Percentiles rank a stretch among this genome's conserved stretches.
Conservation (phyloP, 768 basidiomycete species). For the Termitomyces sp. region DNA sequence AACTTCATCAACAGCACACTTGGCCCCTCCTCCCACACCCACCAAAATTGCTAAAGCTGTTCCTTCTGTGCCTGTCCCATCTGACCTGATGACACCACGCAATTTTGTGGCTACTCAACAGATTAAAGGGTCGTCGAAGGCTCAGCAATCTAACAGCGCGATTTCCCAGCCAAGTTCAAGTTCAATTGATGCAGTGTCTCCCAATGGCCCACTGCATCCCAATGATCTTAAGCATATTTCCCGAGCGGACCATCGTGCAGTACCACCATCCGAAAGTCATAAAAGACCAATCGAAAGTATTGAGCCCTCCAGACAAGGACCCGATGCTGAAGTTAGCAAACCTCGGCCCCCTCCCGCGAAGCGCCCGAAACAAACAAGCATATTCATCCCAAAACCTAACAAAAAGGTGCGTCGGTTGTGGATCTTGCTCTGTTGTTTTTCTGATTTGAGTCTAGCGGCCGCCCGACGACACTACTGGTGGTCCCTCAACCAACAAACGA, state of each 20-base stretch:
- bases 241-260: background rate
- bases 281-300: slow-evolving; percentile 11
- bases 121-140: slow-evolving; percentile 5
- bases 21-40: slow-evolving; percentile 22
- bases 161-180: background rate
- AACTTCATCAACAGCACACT: slow-evolving; percentile 8
- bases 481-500: slow-evolving; percentile 13
- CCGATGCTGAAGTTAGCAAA: slow-evolving; percentile 6
- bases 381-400: slow-evolving; percentile 66
- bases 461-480: slow-evolving; percentile 11
- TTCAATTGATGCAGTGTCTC: background rate
- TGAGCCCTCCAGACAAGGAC: background rate
- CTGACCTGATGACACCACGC: slow-evolving; percentile 20
- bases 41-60: slow-evolving; percentile 10
- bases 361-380: slow-evolving; percentile 39
- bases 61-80: slow-evolving; percentile 15
- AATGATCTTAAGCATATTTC: background rate
- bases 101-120: slow-evolving; percentile 15
- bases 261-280: background rate
- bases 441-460: slow-evolving; percentile 15
- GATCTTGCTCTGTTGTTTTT: background rate
- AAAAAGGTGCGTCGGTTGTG: slow-evolving; percentile 18
- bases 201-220: background rate
- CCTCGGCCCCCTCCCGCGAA: slow-evolving; percentile 28
- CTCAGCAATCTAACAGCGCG: background rate